A percentile compares a stretch with the other conserved stretches of the same genome.
Conservation (phyloP, 441 rosid genomes). For the Croton setiger region DNA sequence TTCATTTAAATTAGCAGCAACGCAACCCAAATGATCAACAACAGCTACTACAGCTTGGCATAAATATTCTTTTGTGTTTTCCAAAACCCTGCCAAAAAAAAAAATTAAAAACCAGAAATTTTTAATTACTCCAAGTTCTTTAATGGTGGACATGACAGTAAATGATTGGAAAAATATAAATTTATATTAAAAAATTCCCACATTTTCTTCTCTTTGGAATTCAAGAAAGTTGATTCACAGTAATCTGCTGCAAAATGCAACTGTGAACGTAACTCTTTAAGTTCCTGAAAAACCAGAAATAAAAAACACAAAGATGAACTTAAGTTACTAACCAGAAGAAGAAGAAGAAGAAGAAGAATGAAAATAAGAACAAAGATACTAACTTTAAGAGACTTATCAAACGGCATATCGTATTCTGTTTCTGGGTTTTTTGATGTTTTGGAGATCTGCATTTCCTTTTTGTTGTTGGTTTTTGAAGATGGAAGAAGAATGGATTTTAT, state of each 20-base stretch:
- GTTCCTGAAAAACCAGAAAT: constrained; percentile 38
- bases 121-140: not conserved
- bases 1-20: constrained; percentile 46
- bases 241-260: constrained; percentile 65
- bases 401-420: constrained; percentile 29
- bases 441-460: constrained; percentile 25
- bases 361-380: not conserved
- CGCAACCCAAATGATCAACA: constrained; percentile 67
- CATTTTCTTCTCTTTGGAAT: constrained; percentile 40
- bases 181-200: constrained; percentile 9
- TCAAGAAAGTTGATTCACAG: constrained; percentile 50
- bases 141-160: not conserved
- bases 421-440: constrained; percentile 23
- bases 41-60: constrained; percentile 56
- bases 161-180: too few relatives aligned
- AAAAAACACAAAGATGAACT: not conserved
- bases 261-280: constrained; percentile 58
- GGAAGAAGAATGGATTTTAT: not conserved
- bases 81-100: constrained; percentile 38
- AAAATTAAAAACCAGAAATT: too few relatives aligned
- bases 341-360: not conserved
- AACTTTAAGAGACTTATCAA: constrained; percentile 56
- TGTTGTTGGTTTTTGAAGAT: not conserved
- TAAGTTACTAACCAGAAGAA: not conserved
- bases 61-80: constrained; percentile 61